Evolutionary conservation across 345 rosid species (phyloP).

Genomic region (Lenwebbia sp.): DNA sequence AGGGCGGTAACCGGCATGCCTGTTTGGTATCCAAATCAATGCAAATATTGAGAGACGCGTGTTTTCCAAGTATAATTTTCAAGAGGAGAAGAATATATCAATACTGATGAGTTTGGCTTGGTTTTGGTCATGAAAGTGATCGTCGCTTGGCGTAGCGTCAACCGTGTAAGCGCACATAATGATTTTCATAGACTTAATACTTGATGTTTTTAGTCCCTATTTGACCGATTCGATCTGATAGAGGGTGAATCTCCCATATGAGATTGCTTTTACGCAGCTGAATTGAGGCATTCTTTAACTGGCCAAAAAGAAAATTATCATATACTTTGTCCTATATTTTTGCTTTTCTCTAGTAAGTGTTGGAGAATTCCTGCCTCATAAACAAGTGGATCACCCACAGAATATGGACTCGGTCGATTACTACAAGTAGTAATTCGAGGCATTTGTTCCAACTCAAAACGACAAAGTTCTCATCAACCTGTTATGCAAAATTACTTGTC

Average conservation of each 20-base stretch:
- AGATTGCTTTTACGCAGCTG: too few species aligned
- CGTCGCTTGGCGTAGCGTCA: too few species aligned
- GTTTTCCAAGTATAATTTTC: not conserved
- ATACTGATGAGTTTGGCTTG: not conserved
- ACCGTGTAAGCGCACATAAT: too few species aligned
- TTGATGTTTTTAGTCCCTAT: too few species aligned
- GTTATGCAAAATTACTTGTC: too few species aligned
- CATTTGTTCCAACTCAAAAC: not conserved
- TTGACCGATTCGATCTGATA: too few species aligned
- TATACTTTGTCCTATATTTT: not conserved
- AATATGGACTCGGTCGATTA: not conserved
- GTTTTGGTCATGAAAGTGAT: too few species aligned
- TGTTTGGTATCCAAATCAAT: not conserved
- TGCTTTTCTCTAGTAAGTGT: not conserved
- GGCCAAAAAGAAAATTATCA: too few species aligned
- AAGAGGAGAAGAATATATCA: not conserved
- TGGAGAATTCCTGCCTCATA: not conserved
- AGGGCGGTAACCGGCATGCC: conserved; percentile 5
- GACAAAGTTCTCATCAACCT: not conserved
- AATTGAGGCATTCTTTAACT: too few species aligned
- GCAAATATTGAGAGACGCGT: not conserved
- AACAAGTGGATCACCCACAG: not conserved
- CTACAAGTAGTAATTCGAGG: not conserved
- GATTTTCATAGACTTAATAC: too few species aligned
- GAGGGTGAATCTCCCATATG: too few species aligned